phyloP scores from a whole-genome alignment of 345 rosid species.

The Pistacia atlantica region DNA sequence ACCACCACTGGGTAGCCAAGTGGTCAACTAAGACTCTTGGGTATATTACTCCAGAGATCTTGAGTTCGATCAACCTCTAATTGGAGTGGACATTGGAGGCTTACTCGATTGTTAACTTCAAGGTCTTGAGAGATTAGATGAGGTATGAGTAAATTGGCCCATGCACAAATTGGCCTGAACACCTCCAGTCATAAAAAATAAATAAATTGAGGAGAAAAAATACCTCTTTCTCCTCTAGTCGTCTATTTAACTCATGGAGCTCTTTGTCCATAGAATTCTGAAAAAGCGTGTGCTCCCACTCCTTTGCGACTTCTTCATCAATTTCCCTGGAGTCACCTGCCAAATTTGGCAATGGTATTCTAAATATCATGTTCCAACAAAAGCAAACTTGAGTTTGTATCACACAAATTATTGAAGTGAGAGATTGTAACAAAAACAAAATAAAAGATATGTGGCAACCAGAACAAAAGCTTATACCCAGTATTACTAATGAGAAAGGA shows the following conservation, averaged over 20 bases:
- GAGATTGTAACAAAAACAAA: not conserved
- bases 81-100: too few species aligned
- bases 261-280: slow-evolving; percentile 95
- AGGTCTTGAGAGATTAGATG: too few species aligned
- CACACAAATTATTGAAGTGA: not conserved
- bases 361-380: slow-evolving; percentile 9
- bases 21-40: too few species aligned
- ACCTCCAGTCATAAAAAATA: too few species aligned
- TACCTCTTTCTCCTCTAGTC: slow-evolving; percentile 97
- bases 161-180: too few species aligned
- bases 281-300: slow-evolving; percentile 96
- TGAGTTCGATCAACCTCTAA: too few species aligned
- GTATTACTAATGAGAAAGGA: not conserved
- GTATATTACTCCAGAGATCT: too few species aligned
- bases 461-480: slow-evolving; percentile 3
- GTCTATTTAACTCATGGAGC: slow-evolving; percentile 82
- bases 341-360: slow-evolving; percentile 20
- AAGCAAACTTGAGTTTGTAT: slow-evolving; percentile 5
- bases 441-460: not conserved
- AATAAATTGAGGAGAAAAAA: slow-evolving; percentile 12
- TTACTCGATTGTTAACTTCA: too few species aligned
- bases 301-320: slow-evolving; percentile 89
- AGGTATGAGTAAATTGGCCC: too few species aligned
- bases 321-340: slow-evolving; percentile 74
- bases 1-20: not conserved